A percentile compares a stretch with the other conserved stretches of the same genome.
phyloP scores from a whole-genome alignment of 345 rosid species.

The Citrus maxima region DNA sequence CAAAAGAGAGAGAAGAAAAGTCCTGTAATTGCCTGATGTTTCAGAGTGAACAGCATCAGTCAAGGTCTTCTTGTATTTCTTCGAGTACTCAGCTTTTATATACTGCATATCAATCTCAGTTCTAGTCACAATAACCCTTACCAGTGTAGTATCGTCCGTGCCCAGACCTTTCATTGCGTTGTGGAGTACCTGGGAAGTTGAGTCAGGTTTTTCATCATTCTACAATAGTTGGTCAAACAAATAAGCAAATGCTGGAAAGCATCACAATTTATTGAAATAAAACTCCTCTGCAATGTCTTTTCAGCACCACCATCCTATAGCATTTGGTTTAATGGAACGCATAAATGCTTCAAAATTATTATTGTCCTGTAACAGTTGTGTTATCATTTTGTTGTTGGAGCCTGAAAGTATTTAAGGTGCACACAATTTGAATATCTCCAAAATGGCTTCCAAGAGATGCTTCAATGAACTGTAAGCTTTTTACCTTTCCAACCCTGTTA shows the following conservation, averaged over 20 bases:
- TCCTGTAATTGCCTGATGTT: slow-evolving; percentile 61
- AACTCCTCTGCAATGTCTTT: background rate
- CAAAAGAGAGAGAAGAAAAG: slow-evolving; percentile 60
- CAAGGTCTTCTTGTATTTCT: slow-evolving; percentile 54
- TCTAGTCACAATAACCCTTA: slow-evolving; percentile 61
- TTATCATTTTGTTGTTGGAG: too few relatives aligned
- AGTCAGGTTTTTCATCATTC: background rate
- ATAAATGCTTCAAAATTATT: background rate
- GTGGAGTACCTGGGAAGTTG: slow-evolving; percentile 36
- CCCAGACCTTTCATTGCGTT: slow-evolving; percentile 72
- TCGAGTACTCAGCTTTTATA: slow-evolving; percentile 57
- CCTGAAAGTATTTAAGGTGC: too few relatives aligned
- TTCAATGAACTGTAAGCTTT: too few relatives aligned
- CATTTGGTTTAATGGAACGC: background rate
- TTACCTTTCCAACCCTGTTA: background rate
- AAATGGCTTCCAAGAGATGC: too few relatives aligned
- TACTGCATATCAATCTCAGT: slow-evolving; percentile 75
- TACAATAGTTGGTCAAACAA: background rate
- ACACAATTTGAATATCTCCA: too few relatives aligned
- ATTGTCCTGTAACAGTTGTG: too few relatives aligned
- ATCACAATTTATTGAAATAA: background rate
- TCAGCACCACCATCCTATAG: background rate
- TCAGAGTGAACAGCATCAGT: slow-evolving; percentile 60
- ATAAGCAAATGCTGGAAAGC: background rate
- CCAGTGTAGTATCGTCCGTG: slow-evolving; percentile 49